These are phyloP conservation scores for Ramichloridium luteum DNA, from an alignment of 2,329 filamentous ascomycete genomes.

Conservation along the genomic window DNA sequence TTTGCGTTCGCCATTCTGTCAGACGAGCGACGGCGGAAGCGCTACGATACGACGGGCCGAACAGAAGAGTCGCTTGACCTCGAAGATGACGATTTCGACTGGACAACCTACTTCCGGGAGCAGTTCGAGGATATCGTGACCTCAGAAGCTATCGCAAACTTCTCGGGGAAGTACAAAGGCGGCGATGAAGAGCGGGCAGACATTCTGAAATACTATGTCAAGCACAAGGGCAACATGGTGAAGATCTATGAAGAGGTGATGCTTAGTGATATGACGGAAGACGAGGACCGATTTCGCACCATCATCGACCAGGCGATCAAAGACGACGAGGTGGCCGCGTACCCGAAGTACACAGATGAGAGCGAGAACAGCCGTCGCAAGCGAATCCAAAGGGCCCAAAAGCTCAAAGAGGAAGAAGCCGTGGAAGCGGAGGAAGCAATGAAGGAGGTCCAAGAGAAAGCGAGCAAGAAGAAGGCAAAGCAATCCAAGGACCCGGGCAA, in stretches of 20 bases:
- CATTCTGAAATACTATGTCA: conserved; percentile 62
- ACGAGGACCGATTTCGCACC: conserved; percentile 70
- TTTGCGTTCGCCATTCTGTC: conserved; percentile 92
- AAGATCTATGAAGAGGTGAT: conserved; percentile 71
- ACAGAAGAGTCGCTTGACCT: conserved; percentile 67
- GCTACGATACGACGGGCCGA: conserved; percentile 82
- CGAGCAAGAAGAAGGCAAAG: conserved; percentile 54
- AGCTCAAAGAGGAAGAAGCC: conserved; percentile 55
- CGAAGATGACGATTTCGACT: conserved; percentile 61
- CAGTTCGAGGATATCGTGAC: conserved; percentile 72
- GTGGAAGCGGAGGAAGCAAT: conserved; percentile 57
- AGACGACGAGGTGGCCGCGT: conserved; percentile 52
- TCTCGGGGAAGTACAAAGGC: conserved; percentile 67
- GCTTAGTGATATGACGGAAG: conserved; percentile 69
- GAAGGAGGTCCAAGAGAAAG: conserved; percentile 59
- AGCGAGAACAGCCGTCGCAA: conserved; percentile 32
- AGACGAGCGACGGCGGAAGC: conserved; percentile 63
- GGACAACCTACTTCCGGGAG: conserved; percentile 76
- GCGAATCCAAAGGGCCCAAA: conserved; percentile 46
- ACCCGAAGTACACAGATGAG: conserved; percentile 60
- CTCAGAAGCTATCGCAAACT: conserved; percentile 58
- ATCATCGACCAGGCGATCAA: conserved; percentile 75
- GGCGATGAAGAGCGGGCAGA: conserved; percentile 76
- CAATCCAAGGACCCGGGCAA: conserved; percentile 36
- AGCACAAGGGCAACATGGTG: conserved; percentile 62